These are phyloP conservation scores for Venturiaceae sp. DNA, from an alignment of 2,329 filamentous ascomycete species.

Conservation along the genomic window DNA sequence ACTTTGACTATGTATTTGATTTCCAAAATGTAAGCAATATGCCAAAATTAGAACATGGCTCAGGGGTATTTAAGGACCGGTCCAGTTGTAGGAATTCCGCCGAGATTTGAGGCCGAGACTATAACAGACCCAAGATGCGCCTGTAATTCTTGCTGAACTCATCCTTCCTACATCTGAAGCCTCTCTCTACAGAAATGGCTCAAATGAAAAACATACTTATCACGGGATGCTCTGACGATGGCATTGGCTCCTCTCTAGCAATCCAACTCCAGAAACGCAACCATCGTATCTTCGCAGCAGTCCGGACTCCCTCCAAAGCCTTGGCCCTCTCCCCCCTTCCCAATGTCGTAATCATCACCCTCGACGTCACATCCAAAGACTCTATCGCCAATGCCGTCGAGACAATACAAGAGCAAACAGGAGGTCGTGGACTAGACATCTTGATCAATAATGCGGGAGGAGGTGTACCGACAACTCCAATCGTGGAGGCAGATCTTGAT, in stretches of 20 bases:
- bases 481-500: constrained; percentile 25
- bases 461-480: constrained; percentile 22
- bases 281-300: neutral
- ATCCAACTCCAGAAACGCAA: neutral
- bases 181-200: neutral
- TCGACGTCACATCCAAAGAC: constrained; percentile 19
- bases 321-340: constrained; percentile 11
- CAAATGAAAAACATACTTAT: neutral
- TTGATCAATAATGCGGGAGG: constrained; percentile 36
- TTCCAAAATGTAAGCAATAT: too few species aligned
- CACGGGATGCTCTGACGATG: neutral
- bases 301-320: constrained; percentile 18
- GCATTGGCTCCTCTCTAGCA: neutral
- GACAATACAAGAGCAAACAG: constrained; percentile 15
- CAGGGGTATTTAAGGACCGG: too few species aligned
- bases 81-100: too few species aligned
- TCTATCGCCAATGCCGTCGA: constrained; percentile 16
- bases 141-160: too few species aligned
- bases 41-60: too few species aligned
- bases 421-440: constrained; percentile 23
- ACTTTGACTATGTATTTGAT: too few species aligned
- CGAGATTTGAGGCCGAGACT: too few species aligned
- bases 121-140: too few species aligned
- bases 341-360: constrained; percentile 18
- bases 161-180: too few species aligned